Percentiles rank a stretch among this genome's conserved stretches.
Evolutionary conservation across 805 yeast genomes (phyloP).

Genomic region (Candida namnaoensis): DNA sequence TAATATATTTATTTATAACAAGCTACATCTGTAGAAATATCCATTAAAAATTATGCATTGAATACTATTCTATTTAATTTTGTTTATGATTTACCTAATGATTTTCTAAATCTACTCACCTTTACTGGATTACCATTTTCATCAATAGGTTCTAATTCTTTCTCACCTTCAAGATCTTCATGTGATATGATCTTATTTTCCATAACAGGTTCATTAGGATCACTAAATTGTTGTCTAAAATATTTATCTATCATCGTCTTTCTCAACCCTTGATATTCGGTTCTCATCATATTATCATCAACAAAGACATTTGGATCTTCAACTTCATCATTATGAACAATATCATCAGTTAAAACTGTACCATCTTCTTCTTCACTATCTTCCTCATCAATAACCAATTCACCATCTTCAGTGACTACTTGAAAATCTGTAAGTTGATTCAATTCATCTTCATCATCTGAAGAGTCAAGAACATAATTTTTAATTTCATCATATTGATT

Average conservation of each 20-base stretch:
- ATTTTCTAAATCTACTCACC: constrained; percentile 63
- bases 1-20: too few relatives aligned
- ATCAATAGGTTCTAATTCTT: constrained; percentile 38
- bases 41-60: too few relatives aligned
- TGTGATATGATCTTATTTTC: not conserved
- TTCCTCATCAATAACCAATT: constrained; percentile 11
- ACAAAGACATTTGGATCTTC: constrained; percentile 18
- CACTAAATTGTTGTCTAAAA: constrained; percentile 5
- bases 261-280: constrained; percentile 23
- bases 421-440: not conserved
- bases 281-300: constrained; percentile 16
- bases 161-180: too few relatives aligned
- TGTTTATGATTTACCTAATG: constrained; percentile 12
- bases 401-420: constrained; percentile 13
- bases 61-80: too few relatives aligned
- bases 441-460: constrained; percentile 10
- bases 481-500: too few relatives aligned
- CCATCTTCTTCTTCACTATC: constrained; percentile 27
- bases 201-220: not conserved
- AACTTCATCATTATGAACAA: constrained; percentile 29
- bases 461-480: not conserved
- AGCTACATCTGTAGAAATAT: too few relatives aligned
- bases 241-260: constrained; percentile 18
- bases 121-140: constrained; percentile 50
- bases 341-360: constrained; percentile 30